Evolutionary conservation across 805 yeast species (phyloP), one percentile per base, ranked within the genome.

Genomic region (Saccharomycopsis sp.): DNA sequence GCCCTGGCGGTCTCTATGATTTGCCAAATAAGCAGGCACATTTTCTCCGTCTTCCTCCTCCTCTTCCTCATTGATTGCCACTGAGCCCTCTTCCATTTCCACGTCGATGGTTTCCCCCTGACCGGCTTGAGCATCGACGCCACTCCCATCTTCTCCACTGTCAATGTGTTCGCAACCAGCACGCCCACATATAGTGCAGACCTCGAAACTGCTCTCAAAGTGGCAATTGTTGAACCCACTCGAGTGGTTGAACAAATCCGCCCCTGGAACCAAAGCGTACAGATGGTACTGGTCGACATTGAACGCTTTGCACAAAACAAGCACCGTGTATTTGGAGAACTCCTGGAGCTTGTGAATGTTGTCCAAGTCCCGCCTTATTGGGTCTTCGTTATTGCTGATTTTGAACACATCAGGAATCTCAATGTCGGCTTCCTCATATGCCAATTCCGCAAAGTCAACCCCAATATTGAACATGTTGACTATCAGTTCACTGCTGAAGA

Each of bases 211-310:
- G 17, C 34, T 7, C 22, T 42, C 42, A 21, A 36, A 42, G 38
- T 42, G 45, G 21, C 31, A 13, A 19, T 37, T 30, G 19, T 12
- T n/a, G 4, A 10, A 5, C n/a, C 8, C 15, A 8, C 27, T 20
- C 4, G 65, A 56, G 53, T 87, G 96, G 51, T 87, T 87, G 60
- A 86, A 84, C 25, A 89, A 61, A 59, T 88, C 95, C 0, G 95
- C 96, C 12, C 87, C 83, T 0, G 96, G 96, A 17, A 88, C 94
- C 37, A 88, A 62, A 0, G 82, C 84, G 21, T 78, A 65, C 22
- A 76, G 81, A 50, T 80, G 84, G 55, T 59, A 86, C 36, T 67
- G 67, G 57, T 88, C 97, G 21, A 42, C 38, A 30, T 76, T 77
- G 56, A 88, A 87, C 1, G 87, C 87, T 46, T 95, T 67, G 12